Base-by-base conservation (phyloP, 202 grass and related monocot species). In the Zoysia matrella region DNA sequence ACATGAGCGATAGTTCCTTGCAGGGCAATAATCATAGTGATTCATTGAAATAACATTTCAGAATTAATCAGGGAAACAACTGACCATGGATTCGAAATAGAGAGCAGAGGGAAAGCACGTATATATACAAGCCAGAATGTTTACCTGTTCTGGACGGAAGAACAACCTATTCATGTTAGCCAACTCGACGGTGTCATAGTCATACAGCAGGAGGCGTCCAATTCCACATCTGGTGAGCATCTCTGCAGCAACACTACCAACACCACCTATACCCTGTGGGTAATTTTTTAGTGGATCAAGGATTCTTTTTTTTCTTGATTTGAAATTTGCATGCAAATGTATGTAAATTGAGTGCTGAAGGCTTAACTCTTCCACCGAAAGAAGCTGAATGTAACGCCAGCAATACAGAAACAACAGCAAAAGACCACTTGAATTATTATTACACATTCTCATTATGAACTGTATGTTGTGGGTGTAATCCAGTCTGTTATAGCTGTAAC, bases 121-220 rank as follows among this genome's bases (percentile, higher is more conserved):
- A 82, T 72, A 52, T 2, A 45, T 47, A 71, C 47, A 57, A 47
- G 55, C 46, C 2, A 44, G 58, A 15, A 80, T 80, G 62, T 77
- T 79, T 89, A 89, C 95, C 80, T 98, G 95, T 56, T 98, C 95
- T 56, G 95, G 95, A 69, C 95, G 92, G 60, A 98, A 98, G 92
- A 98, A 98, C 57, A 98, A 70, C 71, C 95, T 94, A 79, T 98
- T 98, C 95, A 98, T 98, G 76, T 98, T 98, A 69, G 95, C 92
- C 84, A 98, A 52, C 71, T 98, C 95, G 9, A 98, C 95, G 47
- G 95, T 93, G 47, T 98, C 95, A 78, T 98, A 98, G 67, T 98
- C 95, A 78, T 98, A 98, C 65, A 98, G 82, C 83, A 98, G 86
- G 63, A 98, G 88, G 51, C 90, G 95, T 43, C 95, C 95, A 88